Evolutionary conservation across 2,329 filamentous ascomycete species (phyloP), one percentile per base, ranked within the genome.

Genomic region (Sporothrix brunneoviolacea): DNA sequence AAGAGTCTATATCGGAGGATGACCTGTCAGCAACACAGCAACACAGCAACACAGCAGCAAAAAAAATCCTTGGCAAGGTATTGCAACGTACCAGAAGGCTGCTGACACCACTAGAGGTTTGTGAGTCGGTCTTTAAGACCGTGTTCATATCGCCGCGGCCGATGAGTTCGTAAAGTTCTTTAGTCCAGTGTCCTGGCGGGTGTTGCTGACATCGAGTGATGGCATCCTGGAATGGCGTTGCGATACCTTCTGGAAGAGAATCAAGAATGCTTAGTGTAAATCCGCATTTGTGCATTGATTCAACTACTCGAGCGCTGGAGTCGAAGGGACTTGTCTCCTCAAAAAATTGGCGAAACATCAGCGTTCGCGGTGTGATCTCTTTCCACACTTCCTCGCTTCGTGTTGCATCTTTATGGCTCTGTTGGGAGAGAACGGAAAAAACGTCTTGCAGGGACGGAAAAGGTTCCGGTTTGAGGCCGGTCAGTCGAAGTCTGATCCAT

Each of bases 141-240:
- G 82, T 75, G 57, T 81, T 84, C 37, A 96, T 78, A 62, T 97
- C 93, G 54, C 88, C 83, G 53, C 93, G 80, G 47, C 88, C 85
- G 12, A 96, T 81, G 5, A 96, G 71, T 48, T 83, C 76, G 13
- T 96, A 75, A 6, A 95, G 70, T 1, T 80, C 76, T 37, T 76
- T 75, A 13, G 79, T 75, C 90, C 91, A 97, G 1, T 76, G 79
- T 0, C 83, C 77, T 9, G 90, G 88, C 16, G 91, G 91, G 53
- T 82, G 79, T n/a, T 82, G 79, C 64, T 95, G 91, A 57, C 88
- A 95, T 55, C 82, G 77, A n/a, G 84, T 79, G 36, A 97, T 89
- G 5, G 85, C 83, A 68, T 97, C 91, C 62, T 86, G 84, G 13
- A 97, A 72, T 0, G 88, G 86, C 2, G 84, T 80, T 48, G 87